These are phyloP conservation scores for Aspergillus cavernicola DNA, from an alignment of 495 filamentous ascomycete species.

Conservation along the genomic window DNA sequence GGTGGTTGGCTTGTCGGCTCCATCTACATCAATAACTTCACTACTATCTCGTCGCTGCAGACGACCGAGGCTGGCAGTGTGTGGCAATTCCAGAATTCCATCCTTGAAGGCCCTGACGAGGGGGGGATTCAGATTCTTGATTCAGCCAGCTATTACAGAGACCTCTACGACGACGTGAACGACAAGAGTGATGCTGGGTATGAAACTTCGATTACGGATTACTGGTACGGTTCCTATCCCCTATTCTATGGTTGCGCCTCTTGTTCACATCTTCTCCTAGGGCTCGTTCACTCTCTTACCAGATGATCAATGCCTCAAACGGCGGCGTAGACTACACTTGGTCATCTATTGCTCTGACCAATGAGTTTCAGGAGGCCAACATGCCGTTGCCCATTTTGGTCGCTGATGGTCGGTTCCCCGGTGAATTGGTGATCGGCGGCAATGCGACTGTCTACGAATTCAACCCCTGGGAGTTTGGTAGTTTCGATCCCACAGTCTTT, in stretches of 20 bases:
- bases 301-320: conserved; percentile 66
- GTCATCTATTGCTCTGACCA: conserved; percentile 71
- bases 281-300: conserved; percentile 69
- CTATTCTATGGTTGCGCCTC: background rate
- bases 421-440: conserved; percentile 56
- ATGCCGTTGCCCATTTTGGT: conserved; percentile 80
- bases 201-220: conserved; percentile 76
- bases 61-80: conserved; percentile 39
- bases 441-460: conserved; percentile 84
- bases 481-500: conserved; percentile 73
- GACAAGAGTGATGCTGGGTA: conserved; percentile 67
- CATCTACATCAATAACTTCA: conserved; percentile 86
- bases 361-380: conserved; percentile 59
- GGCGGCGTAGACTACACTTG: conserved; percentile 79
- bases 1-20: conserved; percentile 88
- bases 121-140: conserved; percentile 44
- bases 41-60: conserved; percentile 59
- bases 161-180: conserved; percentile 56
- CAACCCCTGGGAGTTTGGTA: conserved; percentile 82
- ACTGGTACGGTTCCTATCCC: conserved; percentile 45
- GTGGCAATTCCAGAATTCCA: conserved; percentile 74
- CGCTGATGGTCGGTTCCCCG: conserved; percentile 66
- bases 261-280: background rate
- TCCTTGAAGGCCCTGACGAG: conserved; percentile 59
- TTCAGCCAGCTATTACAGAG: conserved; percentile 60